These are phyloP conservation scores for Chrysochromulina parva DNA, from an alignment of 78 protist genomes.

Conservation along the genomic window DNA sequence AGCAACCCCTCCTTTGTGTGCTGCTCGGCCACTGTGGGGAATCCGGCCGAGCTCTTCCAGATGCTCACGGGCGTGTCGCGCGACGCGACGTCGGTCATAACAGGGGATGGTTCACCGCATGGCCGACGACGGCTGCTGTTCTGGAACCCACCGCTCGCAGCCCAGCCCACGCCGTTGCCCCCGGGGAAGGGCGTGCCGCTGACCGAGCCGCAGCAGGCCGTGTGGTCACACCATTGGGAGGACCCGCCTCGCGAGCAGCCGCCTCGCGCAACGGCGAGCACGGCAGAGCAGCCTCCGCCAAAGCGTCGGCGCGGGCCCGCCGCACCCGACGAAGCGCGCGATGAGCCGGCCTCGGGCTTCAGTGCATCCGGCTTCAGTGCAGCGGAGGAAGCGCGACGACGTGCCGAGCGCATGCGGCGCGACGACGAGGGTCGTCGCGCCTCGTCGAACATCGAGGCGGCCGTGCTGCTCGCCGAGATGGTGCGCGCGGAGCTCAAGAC, in stretches of 20 bases:
- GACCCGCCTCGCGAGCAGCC: too few species aligned
- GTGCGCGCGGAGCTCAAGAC: neutral
- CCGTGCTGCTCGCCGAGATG: neutral
- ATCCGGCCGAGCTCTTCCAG: slow-evolving; percentile 37
- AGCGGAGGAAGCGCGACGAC: neutral
- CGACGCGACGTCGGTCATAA: neutral
- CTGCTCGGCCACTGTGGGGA: slow-evolving; percentile 63
- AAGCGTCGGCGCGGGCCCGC: too few species aligned
- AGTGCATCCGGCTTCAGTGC: too few species aligned
- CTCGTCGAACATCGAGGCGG: neutral
- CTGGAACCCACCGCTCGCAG: slow-evolving; percentile 38
- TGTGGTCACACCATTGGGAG: too few species aligned
- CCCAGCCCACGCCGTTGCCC: neutral
- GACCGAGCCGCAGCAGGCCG: neutral
- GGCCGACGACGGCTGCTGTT: slow-evolving; percentile 14
- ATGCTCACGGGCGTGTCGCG: neutral
- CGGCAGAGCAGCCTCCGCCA: neutral
- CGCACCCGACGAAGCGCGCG: neutral
- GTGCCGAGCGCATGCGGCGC: neutral
- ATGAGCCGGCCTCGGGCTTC: too few species aligned
- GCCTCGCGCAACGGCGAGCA: neutral
- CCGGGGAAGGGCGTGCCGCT: neutral
- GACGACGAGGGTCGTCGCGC: neutral
- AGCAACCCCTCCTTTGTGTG: neutral
- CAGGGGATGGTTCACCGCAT: slow-evolving; percentile 50